These are phyloP conservation scores for Skeletonema potamos DNA, from an alignment of 108 stramenopile species.

Conservation along the genomic window DNA sequence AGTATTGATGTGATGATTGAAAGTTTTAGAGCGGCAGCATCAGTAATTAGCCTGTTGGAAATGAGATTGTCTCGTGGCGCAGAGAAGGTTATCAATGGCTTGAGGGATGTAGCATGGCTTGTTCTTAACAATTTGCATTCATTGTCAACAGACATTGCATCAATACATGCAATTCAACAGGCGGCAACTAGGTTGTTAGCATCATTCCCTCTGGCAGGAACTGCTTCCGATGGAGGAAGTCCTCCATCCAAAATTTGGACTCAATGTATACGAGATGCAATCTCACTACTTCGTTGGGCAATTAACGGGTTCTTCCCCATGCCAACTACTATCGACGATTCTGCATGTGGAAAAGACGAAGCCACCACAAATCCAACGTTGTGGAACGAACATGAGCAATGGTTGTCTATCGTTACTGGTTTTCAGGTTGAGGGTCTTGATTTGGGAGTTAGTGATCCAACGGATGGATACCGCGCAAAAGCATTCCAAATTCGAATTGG, in stretches of 20 bases:
- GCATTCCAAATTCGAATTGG: slow-evolving; percentile 18
- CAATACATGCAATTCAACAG: neutral
- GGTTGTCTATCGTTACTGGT: slow-evolving; percentile 7
- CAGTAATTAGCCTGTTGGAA: slow-evolving; percentile 15
- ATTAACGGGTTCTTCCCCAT: slow-evolving; percentile 35
- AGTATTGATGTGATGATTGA: neutral
- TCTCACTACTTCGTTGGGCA: slow-evolving; percentile 23
- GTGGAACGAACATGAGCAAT: slow-evolving; percentile 20
- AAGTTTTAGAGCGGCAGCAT: slow-evolving; percentile 9
- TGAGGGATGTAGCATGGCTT: slow-evolving; percentile 9
- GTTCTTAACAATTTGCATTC: neutral
- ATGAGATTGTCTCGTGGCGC: slow-evolving; percentile 25
- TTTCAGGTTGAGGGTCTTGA: slow-evolving; percentile 4
- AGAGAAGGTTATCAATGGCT: neutral
- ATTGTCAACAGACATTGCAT: neutral
- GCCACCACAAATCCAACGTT: neutral
- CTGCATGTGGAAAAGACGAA: neutral
- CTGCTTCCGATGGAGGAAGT: slow-evolving; percentile 8
- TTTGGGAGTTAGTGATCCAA: slow-evolving; percentile 16
- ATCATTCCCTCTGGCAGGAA: slow-evolving; percentile 22
- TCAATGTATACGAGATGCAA: slow-evolving; percentile 11
- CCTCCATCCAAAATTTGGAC: slow-evolving; percentile 23
- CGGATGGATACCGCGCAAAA: slow-evolving; percentile 11
- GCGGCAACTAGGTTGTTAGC: slow-evolving; percentile 30
- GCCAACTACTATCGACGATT: neutral